Percentiles rank a stretch among this genome's conserved stretches.
These are phyloP conservation scores for Solanum pinnatisectum DNA, from an alignment of 257 asterid species.

Conservation along the genomic window DNA sequence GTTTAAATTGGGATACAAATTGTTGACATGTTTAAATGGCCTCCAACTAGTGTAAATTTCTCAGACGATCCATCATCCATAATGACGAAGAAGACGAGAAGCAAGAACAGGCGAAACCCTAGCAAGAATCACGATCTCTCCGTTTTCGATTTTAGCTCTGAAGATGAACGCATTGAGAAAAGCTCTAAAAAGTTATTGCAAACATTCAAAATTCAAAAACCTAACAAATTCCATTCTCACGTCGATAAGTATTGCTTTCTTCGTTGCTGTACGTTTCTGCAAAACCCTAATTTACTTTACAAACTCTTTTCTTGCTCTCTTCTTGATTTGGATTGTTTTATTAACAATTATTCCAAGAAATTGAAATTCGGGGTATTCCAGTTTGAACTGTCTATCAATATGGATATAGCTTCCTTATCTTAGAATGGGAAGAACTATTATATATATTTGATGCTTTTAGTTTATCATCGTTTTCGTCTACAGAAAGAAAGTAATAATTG, in stretches of 20 bases:
- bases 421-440: neutral
- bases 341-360: neutral
- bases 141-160: constrained; percentile 44
- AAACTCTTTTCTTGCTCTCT: neutral
- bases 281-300: neutral
- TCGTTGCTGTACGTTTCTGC: constrained; percentile 31
- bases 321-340: neutral
- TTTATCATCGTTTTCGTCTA: neutral
- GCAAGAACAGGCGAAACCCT: constrained; percentile 2
- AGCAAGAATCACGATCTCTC: constrained; percentile 11
- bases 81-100: constrained; percentile 19
- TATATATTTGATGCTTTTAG: neutral
- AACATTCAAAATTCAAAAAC: constrained; percentile 19
- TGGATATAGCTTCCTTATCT: neutral
- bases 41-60: neutral
- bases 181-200: constrained; percentile 10
- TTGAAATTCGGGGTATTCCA: neutral
- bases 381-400: neutral
- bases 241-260: constrained; percentile 51
- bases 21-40: neutral
- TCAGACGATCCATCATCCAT: neutral
- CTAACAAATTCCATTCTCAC: constrained; percentile 15
- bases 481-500: neutral
- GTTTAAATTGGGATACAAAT: neutral
- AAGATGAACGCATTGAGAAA: constrained; percentile 33